These are phyloP conservation scores for Striga hermonthica DNA, from an alignment of 305 asterid species.

Conservation along the genomic window DNA sequence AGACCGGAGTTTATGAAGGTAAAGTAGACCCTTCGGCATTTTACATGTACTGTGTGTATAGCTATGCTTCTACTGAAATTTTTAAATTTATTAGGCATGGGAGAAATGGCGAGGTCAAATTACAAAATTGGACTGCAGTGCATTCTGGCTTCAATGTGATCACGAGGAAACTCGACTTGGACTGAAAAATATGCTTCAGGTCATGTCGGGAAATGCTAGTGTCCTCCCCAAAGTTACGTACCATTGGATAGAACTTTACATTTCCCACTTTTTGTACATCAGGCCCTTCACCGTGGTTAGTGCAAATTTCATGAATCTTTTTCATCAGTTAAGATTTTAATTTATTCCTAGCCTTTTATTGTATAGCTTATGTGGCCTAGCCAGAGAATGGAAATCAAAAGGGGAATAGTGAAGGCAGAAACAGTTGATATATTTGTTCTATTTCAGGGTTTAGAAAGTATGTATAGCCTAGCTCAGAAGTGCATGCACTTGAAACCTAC, in stretches of 20 bases:
- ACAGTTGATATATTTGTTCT: slow-evolving; percentile 32
- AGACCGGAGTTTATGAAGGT: slow-evolving; percentile 96
- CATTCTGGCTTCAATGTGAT: slow-evolving; percentile 90
- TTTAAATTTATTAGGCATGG: slow-evolving; percentile 70
- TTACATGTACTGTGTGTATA: slow-evolving; percentile 16
- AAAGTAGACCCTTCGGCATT: slow-evolving; percentile 28
- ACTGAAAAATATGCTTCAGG: slow-evolving; percentile 79
- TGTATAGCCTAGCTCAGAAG: slow-evolving; percentile 81
- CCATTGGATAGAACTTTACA: slow-evolving; percentile 87
- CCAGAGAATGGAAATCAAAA: slow-evolving; percentile 16
- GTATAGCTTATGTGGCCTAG: slow-evolving; percentile 6
- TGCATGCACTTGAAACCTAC: slow-evolving; percentile 74
- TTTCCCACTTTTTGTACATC: slow-evolving; percentile 82
- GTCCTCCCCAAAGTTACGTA: slow-evolving; percentile 64
- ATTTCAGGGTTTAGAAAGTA: slow-evolving; percentile 82
- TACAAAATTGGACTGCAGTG: slow-evolving; percentile 83
- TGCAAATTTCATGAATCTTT: slow-evolving; percentile 23
- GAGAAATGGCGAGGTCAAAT: slow-evolving; percentile 92
- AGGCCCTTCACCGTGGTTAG: slow-evolving; percentile 86
- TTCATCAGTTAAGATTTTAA: background rate
- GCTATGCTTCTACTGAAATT: slow-evolving; percentile 22
- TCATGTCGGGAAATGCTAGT: slow-evolving; percentile 79
- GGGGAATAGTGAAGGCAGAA: slow-evolving; percentile 9
- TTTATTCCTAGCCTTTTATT: slow-evolving; percentile 3
- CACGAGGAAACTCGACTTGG: slow-evolving; percentile 74